Evolutionary conservation across 345 rosid species (phyloP).

Genomic region (Murraya paniculata): DNA sequence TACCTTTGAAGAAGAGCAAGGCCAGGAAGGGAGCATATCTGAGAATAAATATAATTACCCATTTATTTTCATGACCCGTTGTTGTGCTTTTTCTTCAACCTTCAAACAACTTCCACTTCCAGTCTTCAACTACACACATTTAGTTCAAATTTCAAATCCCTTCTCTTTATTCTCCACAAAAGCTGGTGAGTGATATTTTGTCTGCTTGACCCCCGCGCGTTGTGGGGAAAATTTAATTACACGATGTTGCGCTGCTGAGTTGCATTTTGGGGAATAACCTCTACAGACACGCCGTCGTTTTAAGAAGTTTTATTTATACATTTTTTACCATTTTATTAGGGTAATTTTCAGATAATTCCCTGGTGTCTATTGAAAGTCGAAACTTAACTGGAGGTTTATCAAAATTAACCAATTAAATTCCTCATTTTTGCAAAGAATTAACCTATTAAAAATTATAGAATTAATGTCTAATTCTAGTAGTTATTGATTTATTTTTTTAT

Average conservation of each 20-base stretch:
- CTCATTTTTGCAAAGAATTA: too few species aligned
- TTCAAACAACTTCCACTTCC: not conserved
- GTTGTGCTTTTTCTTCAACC: not conserved
- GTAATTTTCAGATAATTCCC: too few species aligned
- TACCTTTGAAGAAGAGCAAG: slow-evolving; percentile 5
- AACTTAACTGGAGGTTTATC: too few species aligned
- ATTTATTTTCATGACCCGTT: not conserved
- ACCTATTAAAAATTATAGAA: too few species aligned
- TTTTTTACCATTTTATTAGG: too few species aligned
- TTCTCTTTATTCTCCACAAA: not conserved
- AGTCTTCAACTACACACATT: not conserved
- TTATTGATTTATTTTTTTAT: too few species aligned
- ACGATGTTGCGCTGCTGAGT: not conserved
- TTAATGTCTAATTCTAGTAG: too few species aligned
- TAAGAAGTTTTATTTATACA: too few species aligned
- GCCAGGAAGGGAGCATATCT: not conserved
- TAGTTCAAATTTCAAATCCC: not conserved
- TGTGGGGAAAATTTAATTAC: not conserved
- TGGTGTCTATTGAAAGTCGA: too few species aligned
- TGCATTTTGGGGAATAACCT: not conserved
- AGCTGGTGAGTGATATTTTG: not conserved
- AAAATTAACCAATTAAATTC: too few species aligned
- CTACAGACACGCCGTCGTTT: too few species aligned
- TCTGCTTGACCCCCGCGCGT: not conserved
- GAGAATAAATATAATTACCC: not conserved